These are phyloP conservation scores for Fonsecaea nubica DNA, from an alignment of 2,329 filamentous ascomycete species.

Conservation along the genomic window DNA sequence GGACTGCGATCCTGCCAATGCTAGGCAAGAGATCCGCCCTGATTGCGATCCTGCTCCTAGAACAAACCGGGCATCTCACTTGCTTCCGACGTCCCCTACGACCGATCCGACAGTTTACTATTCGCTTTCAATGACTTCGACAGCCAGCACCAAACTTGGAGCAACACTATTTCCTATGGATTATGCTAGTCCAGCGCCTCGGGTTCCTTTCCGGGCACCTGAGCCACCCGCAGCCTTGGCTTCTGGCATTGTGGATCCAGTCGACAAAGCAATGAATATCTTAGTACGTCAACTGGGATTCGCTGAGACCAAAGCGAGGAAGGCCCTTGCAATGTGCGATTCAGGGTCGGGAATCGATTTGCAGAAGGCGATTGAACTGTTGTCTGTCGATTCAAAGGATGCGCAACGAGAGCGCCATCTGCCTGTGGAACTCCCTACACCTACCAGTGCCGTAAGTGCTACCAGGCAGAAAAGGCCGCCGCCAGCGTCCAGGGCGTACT, in stretches of 20 bases:
- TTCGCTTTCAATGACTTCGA: conserved; percentile 34
- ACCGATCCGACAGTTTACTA: conserved; percentile 37
- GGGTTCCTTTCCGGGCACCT: conserved; percentile 32
- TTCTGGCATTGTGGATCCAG: conserved; percentile 56
- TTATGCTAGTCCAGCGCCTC: conserved; percentile 29
- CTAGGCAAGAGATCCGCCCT: conserved; percentile 23
- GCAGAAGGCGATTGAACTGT: conserved; percentile 62
- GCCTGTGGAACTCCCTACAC: conserved; percentile 38
- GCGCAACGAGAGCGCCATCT: conserved; percentile 40
- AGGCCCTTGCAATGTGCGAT: conserved; percentile 65
- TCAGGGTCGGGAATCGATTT: conserved; percentile 65
- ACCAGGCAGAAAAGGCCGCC: conserved; percentile 17
- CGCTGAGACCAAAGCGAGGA: conserved; percentile 60
- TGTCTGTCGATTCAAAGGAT: conserved; percentile 51
- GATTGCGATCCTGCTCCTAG: conserved; percentile 23
- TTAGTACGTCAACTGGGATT: conserved; percentile 67
- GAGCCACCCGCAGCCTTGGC: conserved; percentile 17
- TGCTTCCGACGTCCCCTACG: conserved; percentile 34
- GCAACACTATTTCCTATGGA: conserved; percentile 40
- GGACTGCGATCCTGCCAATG: conserved; percentile 24
- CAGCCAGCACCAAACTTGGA: conserved; percentile 37
- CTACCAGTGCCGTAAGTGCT: conserved; percentile 20
- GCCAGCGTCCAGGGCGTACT: conserved; percentile 28
- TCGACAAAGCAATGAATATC: conserved; percentile 62
- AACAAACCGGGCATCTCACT: conserved; percentile 10